These are phyloP conservation scores for Xylaria sp. DNA, from an alignment of 2,329 filamentous ascomycete genomes.

Conservation along the genomic window DNA sequence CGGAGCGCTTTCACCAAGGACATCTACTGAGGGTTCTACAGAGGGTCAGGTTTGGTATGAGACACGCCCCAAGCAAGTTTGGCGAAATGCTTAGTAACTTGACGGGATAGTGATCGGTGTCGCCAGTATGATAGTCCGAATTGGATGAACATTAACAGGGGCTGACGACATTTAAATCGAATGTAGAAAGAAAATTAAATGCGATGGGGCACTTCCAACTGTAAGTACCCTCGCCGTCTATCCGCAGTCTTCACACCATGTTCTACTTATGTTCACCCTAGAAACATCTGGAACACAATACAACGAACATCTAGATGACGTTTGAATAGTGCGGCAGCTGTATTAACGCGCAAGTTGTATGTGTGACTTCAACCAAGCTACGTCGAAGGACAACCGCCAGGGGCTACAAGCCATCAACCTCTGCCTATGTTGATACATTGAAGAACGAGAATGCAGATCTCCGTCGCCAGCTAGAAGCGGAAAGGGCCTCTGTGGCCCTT, in stretches of 20 bases:
- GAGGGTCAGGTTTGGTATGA: background rate
- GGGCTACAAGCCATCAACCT: background rate
- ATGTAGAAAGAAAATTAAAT: background rate
- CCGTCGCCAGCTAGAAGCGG: background rate
- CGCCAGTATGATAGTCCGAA: background rate
- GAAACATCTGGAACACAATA: background rate
- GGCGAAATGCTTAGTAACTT: background rate
- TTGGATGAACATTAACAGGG: background rate
- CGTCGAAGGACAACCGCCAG: background rate
- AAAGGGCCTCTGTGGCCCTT: background rate
- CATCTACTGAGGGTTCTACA: background rate
- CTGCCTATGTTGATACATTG: background rate
- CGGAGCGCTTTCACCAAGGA: background rate
- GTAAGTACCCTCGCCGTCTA: background rate
- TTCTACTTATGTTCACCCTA: background rate
- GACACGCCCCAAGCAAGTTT: background rate
- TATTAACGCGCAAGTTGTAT: background rate
- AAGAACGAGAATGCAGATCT: slow-evolving; percentile 1
- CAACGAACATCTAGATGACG: background rate
- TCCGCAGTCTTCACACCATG: background rate
- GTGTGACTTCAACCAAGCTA: background rate
- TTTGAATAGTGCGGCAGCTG: background rate
- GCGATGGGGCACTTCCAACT: background rate
- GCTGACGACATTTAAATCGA: background rate
- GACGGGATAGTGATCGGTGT: background rate